Percentiles rank a stretch among this genome's conserved stretches.
Evolutionary conservation across 2,329 filamentous ascomycete genomes (phyloP).

Genomic region (Cladosporium sp.): DNA sequence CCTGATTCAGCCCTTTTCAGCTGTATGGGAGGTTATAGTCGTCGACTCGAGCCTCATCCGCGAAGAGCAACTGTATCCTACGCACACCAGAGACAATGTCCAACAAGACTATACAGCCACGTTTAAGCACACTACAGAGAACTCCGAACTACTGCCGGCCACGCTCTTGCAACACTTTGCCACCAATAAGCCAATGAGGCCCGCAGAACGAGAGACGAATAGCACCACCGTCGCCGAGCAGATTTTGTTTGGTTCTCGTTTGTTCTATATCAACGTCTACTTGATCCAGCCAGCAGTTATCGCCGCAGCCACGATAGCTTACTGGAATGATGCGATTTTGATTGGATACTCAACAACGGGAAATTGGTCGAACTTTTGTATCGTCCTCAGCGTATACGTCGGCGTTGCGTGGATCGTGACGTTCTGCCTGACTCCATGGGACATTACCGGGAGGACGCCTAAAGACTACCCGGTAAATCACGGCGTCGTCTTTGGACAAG

Average conservation of each 20-base stretch:
- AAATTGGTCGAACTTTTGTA: not conserved
- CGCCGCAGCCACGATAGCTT: not conserved
- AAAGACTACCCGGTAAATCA: too few relatives aligned
- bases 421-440: not conserved
- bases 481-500: too few relatives aligned
- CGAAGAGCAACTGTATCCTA: not conserved
- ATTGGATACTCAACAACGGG: not conserved
- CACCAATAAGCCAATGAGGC: too few relatives aligned
- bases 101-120: too few relatives aligned
- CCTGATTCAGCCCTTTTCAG: slow-evolving; percentile 20
- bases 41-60: slow-evolving; percentile 7
- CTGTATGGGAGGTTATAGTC: not conserved
- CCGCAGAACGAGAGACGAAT: too few relatives aligned
- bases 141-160: too few relatives aligned
- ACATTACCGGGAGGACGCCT: too few relatives aligned
- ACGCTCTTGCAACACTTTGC: too few relatives aligned
- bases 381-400: not conserved
- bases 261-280: not conserved
- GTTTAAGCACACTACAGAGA: too few relatives aligned
- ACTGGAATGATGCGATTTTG: not conserved
- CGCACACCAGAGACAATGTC: not conserved
- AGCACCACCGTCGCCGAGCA: not conserved
- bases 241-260: not conserved
- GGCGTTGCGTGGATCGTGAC: not conserved
- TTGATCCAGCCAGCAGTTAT: not conserved